phyloP scores from a whole-genome alignment of 768 basidiomycete species.

The Tricholoma saponaceum region DNA sequence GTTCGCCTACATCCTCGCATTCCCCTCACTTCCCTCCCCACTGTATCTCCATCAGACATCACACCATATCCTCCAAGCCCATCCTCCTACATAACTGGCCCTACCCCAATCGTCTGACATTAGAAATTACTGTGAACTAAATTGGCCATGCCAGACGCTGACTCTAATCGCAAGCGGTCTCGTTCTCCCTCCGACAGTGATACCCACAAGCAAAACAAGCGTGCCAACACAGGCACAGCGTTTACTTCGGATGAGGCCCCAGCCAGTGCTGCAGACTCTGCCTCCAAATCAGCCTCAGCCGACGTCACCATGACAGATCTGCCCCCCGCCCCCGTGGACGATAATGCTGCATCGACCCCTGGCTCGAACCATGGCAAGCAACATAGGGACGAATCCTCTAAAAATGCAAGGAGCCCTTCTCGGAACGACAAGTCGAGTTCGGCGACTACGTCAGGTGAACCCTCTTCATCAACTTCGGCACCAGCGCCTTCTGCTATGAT shows the following conservation, averaged over 20 bases:
- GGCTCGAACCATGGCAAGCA: slow-evolving; percentile 38
- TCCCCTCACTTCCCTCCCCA: slow-evolving; percentile 55
- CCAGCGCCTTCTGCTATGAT: slow-evolving; percentile 77
- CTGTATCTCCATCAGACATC: slow-evolving; percentile 50
- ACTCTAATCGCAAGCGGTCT: slow-evolving; percentile 80
- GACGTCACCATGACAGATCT: slow-evolving; percentile 70
- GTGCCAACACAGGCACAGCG: slow-evolving; percentile 75
- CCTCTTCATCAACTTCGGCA: slow-evolving; percentile 45
- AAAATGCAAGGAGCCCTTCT: slow-evolving; percentile 28
- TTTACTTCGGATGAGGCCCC: slow-evolving; percentile 60
- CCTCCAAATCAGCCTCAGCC: slow-evolving; percentile 36
- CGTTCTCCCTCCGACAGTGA: slow-evolving; percentile 83
- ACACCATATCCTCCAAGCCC: slow-evolving; percentile 37
- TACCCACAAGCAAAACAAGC: slow-evolving; percentile 76
- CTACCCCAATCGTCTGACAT: slow-evolving; percentile 31
- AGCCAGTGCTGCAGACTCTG: slow-evolving; percentile 43
- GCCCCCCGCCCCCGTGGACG: slow-evolving; percentile 47
- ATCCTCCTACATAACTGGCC: slow-evolving; percentile 39
- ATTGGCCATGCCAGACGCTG: slow-evolving; percentile 83
- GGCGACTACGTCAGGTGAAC: slow-evolving; percentile 44
- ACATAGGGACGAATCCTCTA: slow-evolving; percentile 36
- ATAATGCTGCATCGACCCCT: slow-evolving; percentile 57
- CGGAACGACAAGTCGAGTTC: slow-evolving; percentile 35
- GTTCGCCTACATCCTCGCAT: slow-evolving; percentile 50
- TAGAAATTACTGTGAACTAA: slow-evolving; percentile 38